Conservation (phyloP, 176 grass and related monocot species). For the Bothriochloa decipiens region DNA sequence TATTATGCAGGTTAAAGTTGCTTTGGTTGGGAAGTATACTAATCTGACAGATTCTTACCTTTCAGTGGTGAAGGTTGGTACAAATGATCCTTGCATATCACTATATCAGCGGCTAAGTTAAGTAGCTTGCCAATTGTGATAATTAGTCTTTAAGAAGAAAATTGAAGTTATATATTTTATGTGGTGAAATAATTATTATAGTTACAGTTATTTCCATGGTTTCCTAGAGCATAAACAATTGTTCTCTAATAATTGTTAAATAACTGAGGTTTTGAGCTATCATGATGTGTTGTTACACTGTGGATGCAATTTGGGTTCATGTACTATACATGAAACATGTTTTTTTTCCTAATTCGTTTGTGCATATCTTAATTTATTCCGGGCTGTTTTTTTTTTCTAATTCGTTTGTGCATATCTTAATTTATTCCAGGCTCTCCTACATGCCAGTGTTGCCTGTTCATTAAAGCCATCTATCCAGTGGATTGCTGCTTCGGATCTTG, state of each 20-base stretch:
- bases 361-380: conserved; percentile 42
- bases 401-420: conserved; percentile 33
- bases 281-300: background rate
- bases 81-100: background rate
- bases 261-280: conserved; percentile 11
- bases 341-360: conserved; percentile 27
- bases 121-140: conserved; percentile 21
- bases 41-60: conserved; percentile 92
- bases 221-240: conserved; percentile 24
- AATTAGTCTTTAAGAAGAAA: background rate
- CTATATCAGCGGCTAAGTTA: background rate
- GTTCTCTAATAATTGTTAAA: conserved; percentile 17
- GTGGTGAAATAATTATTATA: background rate
- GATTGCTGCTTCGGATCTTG: conserved; percentile 96
- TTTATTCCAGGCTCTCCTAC: conserved; percentile 82
- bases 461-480: conserved; percentile 85
- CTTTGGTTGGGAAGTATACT: conserved; percentile 98
- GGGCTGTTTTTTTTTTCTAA: conserved; percentile 56
- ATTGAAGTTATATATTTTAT: conserved; percentile 11
- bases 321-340: background rate
- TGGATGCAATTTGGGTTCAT: conserved; percentile 10
- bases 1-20: conserved; percentile 91
- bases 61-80: conserved; percentile 85
- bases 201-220: background rate
- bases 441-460: conserved; percentile 80